Evolutionary conservation across 1,284 basidiomycete genomes (phyloP).

Genomic region (Anthracocystis setariae): DNA sequence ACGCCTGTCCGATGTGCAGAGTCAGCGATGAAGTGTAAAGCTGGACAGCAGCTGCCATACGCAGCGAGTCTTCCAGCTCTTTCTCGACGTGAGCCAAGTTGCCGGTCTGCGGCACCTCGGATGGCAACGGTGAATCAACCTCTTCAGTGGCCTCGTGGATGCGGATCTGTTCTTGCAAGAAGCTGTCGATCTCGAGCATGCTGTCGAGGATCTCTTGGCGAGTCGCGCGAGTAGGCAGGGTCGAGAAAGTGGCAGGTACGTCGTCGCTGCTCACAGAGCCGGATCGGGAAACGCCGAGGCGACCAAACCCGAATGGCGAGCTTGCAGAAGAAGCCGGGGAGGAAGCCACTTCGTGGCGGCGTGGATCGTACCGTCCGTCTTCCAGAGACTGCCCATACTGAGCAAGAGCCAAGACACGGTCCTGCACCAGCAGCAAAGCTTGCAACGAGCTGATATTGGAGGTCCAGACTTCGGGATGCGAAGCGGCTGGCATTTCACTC

Average conservation of each 20-base stretch:
- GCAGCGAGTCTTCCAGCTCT: slow-evolving; percentile 54
- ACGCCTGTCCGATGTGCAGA: slow-evolving; percentile 61
- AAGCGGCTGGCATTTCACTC: slow-evolving; percentile 52
- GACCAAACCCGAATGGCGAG: slow-evolving; percentile 39
- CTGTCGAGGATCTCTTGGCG: slow-evolving; percentile 56
- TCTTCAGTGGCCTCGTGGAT: slow-evolving; percentile 31
- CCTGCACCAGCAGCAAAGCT: slow-evolving; percentile 57
- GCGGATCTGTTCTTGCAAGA: slow-evolving; percentile 59
- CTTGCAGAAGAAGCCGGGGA: slow-evolving; percentile 25
- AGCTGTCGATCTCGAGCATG: slow-evolving; percentile 58
- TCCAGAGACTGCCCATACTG: slow-evolving; percentile 29
- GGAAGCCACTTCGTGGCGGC: slow-evolving; percentile 12
- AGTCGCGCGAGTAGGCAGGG: slow-evolving; percentile 43
- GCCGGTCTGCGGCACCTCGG: slow-evolving; percentile 34
- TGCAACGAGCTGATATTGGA: slow-evolving; percentile 56
- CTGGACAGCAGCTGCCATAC: slow-evolving; percentile 56
- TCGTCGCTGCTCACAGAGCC: slow-evolving; percentile 38
- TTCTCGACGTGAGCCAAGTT: slow-evolving; percentile 46
- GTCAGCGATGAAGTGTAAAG: slow-evolving; percentile 61
- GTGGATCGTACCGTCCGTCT: slow-evolving; percentile 21
- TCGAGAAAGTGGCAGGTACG: slow-evolving; percentile 36
- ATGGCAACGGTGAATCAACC: slow-evolving; percentile 31
- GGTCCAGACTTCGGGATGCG: slow-evolving; percentile 45
- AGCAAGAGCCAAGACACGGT: slow-evolving; percentile 56
- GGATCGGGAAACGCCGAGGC: slow-evolving; percentile 27